Conservation (phyloP, 352 stramenopile genomes). For the Pythium oligandrum region DNA sequence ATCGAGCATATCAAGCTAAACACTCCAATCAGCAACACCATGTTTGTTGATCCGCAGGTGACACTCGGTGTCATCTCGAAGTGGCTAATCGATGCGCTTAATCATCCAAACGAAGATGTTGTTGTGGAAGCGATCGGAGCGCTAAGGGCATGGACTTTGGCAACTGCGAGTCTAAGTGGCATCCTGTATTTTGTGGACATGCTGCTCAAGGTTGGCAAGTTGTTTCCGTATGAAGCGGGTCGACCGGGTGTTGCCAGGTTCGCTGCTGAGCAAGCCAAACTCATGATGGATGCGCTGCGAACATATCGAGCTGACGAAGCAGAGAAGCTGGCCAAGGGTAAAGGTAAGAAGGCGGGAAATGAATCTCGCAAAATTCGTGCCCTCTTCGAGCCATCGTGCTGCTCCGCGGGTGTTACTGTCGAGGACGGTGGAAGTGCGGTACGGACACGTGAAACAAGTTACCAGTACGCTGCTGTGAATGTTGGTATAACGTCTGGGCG, state of each 20-base stretch:
- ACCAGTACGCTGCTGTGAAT: constrained; percentile 85
- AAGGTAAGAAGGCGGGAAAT: constrained; percentile 36
- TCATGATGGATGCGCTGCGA: constrained; percentile 38
- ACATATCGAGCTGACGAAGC: constrained; percentile 43
- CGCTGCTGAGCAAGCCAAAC: constrained; percentile 40
- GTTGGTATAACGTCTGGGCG: constrained; percentile 66
- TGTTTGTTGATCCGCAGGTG: constrained; percentile 58
- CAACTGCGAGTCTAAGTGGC: constrained; percentile 68
- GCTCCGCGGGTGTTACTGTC: constrained; percentile 70
- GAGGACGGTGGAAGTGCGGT: constrained; percentile 75
- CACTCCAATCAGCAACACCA: constrained; percentile 39
- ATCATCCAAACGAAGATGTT: constrained; percentile 44
- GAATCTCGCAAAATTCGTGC: constrained; percentile 68
- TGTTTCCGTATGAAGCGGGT: constrained; percentile 5
- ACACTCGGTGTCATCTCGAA: constrained; percentile 52
- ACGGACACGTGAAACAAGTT: constrained; percentile 81
- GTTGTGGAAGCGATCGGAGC: constrained; percentile 56
- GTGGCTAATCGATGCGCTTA: constrained; percentile 56
- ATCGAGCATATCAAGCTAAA: constrained; percentile 67
- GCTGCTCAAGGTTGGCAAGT: constrained; percentile 32
- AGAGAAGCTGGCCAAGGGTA: constrained; percentile 23
- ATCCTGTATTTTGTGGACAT: constrained; percentile 72
- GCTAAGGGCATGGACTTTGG: constrained; percentile 66
- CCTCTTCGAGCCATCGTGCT: constrained; percentile 76
- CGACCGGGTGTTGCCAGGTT: constrained; percentile 23